Evolutionary conservation across 139 green algal species (phyloP).

Genomic region (Micromonas commoda): DNA sequence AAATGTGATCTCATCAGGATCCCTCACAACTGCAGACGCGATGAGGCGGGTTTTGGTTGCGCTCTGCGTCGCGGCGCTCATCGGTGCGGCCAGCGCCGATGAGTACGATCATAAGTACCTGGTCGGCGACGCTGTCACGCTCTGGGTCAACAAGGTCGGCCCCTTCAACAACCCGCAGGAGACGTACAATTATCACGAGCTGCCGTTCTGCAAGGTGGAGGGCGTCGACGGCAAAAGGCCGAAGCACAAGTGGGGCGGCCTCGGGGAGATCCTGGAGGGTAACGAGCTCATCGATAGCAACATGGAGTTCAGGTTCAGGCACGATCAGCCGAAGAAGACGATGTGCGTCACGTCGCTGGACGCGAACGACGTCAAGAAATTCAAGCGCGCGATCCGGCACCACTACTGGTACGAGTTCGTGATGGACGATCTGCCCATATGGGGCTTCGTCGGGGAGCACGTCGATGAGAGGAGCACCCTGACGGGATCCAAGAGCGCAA

Average conservation of each 20-base stretch:
- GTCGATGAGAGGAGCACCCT: not conserved
- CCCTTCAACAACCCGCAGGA: constrained; percentile 96
- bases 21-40: too few relatives aligned
- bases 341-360: constrained; percentile 69
- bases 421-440: constrained; percentile 87
- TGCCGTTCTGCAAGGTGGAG: constrained; percentile 75
- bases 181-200: constrained; percentile 95
- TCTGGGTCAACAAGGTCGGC: constrained; percentile 96
- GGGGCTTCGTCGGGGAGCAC: constrained; percentile 50
- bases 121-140: constrained; percentile 53
- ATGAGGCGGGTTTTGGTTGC: not conserved
- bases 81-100: not conserved
- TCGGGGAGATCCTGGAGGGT: constrained; percentile 90
- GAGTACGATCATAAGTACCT: constrained; percentile 50
- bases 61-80: not conserved
- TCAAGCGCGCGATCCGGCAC: constrained; percentile 63
- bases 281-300: constrained; percentile 93
- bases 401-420: constrained; percentile 91
- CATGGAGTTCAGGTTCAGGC: constrained; percentile 78
- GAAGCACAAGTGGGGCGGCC: constrained; percentile 81
- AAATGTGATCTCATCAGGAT: too few relatives aligned
- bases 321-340: constrained; percentile 55
- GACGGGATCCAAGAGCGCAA: not conserved
- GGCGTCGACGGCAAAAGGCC: constrained; percentile 40
- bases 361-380: constrained; percentile 52